phyloP scores from a whole-genome alignment of 257 asterid genomes.

The Solanum chmielewskii region DNA sequence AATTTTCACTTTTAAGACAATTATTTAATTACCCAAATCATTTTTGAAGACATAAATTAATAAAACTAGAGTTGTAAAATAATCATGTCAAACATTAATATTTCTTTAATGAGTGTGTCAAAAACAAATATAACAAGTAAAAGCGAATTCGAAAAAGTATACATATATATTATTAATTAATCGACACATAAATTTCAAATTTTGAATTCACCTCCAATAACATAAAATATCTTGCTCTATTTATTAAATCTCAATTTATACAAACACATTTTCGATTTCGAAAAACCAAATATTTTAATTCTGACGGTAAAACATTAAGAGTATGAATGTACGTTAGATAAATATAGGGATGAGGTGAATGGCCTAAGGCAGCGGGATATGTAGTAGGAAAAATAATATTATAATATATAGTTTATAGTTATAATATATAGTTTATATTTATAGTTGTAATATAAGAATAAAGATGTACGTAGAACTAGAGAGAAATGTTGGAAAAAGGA shows the following conservation, averaged over 20 bases:
- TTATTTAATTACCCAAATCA: not conserved
- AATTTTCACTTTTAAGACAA: no score
- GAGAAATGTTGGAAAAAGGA: slow-evolving; percentile 30
- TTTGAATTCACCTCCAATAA: no score
- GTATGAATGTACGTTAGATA: not conserved
- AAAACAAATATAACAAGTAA: not conserved
- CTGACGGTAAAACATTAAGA: no score
- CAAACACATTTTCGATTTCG: accelerated
- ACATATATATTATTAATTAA: no score
- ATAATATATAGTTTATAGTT: no score
- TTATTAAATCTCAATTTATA: not conserved
- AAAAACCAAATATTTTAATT: no score
- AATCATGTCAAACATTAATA: not conserved
- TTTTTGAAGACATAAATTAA: not conserved
- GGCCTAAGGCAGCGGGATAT: slow-evolving; percentile 21
- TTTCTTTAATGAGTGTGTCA: not conserved
- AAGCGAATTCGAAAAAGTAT: no score
- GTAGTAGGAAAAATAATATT: not conserved
- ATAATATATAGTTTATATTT: no score
- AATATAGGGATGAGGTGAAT: not conserved
- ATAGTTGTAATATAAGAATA: not conserved
- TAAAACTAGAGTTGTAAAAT: not conserved
- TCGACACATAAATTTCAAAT: no score
- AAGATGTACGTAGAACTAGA: not conserved
- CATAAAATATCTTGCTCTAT: no score